A percentile compares a stretch with the other conserved stretches of the same genome.
These are phyloP conservation scores for Fomitopsis betulina DNA, from an alignment of 1,284 basidiomycete genomes.

Conservation along the genomic window DNA sequence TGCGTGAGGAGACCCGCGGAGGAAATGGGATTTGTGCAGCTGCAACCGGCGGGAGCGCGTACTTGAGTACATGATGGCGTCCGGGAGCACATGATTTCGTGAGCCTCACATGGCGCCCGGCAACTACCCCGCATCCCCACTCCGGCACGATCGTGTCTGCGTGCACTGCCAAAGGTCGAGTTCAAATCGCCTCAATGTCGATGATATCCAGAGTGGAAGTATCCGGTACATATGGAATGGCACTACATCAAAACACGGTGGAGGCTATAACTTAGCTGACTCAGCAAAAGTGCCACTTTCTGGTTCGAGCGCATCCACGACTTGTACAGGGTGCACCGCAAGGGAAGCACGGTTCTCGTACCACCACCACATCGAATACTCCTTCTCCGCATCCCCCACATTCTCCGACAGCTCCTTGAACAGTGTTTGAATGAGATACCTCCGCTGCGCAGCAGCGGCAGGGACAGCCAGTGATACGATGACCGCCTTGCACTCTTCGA, in stretches of 20 bases:
- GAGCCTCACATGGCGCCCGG: neutral
- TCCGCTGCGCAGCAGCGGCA: conserved; percentile 18
- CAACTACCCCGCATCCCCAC: neutral
- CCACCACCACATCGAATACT: conserved; percentile 66
- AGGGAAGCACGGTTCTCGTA: conserved; percentile 33
- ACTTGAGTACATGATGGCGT: neutral
- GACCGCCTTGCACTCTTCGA: conserved; percentile 41
- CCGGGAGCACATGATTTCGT: conserved; percentile 1
- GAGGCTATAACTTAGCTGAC: neutral
- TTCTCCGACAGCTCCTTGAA: conserved; percentile 57
- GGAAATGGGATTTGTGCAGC: neutral
- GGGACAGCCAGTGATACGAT: conserved; percentile 19
- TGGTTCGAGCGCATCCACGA: neutral
- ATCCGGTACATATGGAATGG: no score
- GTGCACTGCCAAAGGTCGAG: no score
- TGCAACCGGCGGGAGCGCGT: neutral
- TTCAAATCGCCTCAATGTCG: no score
- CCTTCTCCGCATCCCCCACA: conserved; percentile 65
- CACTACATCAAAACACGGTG: no score
- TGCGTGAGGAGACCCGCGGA: neutral
- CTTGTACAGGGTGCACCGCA: neutral
- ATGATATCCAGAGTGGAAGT: no score
- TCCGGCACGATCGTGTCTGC: neutral
- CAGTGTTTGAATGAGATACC: conserved; percentile 50
- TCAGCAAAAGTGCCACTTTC: no score